Conservation (phyloP, 2,329 filamentous ascomycete species). For the Verticillium isaacii region DNA sequence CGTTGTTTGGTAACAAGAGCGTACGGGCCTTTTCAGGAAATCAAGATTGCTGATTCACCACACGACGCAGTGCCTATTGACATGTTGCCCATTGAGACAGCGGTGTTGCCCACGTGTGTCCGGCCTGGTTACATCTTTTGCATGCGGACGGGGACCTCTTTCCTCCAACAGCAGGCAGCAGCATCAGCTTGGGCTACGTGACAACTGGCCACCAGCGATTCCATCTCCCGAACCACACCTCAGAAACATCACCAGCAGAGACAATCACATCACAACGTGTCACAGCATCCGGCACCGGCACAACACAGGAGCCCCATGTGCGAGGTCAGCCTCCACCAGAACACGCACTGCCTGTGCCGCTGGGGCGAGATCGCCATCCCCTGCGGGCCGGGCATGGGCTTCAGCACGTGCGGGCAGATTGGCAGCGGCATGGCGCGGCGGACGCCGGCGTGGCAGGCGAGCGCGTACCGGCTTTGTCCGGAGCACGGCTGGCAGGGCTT, state of each 20-base stretch:
- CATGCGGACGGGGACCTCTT: background rate
- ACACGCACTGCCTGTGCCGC: slow-evolving; percentile 44
- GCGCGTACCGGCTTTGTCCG: slow-evolving; percentile 33
- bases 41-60: slow-evolving; percentile 5
- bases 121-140: background rate
- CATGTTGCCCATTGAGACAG: background rate
- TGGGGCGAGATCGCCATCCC: slow-evolving; percentile 44
- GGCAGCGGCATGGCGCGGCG: slow-evolving; percentile 23
- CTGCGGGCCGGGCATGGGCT: slow-evolving; percentile 45
- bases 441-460: slow-evolving; percentile 28
- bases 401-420: slow-evolving; percentile 41
- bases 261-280: background rate
- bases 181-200: background rate
- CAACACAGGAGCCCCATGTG: slow-evolving; percentile 35
- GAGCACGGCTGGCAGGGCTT: slow-evolving; percentile 30
- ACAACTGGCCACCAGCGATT: too few species aligned
- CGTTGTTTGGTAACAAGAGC: background rate
- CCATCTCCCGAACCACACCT: background rate
- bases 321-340: slow-evolving; percentile 39
- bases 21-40: background rate
- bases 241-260: background rate
- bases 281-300: background rate
- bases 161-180: background rate
- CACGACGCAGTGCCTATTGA: background rate
- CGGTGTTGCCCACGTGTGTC: background rate